These are phyloP conservation scores for Acanthamoeba lenticulata DNA, from an alignment of 208 protist genomes.

Conservation along the genomic window DNA sequence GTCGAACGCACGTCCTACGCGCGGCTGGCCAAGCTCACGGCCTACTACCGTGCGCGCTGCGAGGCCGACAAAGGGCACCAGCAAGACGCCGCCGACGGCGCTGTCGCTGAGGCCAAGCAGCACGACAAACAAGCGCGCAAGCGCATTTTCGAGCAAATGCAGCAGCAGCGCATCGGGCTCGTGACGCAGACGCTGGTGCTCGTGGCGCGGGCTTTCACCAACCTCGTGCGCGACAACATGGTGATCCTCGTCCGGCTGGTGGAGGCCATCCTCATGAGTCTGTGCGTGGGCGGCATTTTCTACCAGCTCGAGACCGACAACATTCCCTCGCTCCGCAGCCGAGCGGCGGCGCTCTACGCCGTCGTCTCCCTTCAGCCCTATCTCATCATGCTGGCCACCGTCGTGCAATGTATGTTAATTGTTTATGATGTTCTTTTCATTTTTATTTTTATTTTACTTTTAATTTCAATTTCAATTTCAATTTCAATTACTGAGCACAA, in stretches of 20 bases:
- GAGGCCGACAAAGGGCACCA: background rate
- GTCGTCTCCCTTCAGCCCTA: background rate
- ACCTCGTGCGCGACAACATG: constrained; percentile 17
- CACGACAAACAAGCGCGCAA: background rate
- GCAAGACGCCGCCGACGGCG: background rate
- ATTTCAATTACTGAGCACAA: too few relatives aligned
- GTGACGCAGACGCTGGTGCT: background rate
- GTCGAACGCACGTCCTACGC: background rate
- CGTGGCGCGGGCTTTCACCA: background rate
- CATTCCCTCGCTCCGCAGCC: background rate
- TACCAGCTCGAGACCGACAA: background rate
- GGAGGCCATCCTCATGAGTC: background rate
- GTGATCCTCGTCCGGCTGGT: background rate
- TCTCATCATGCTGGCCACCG: background rate
- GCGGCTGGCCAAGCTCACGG: background rate
- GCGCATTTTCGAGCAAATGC: background rate
- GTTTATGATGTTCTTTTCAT: too few relatives aligned
- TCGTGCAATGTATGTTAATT: background rate
- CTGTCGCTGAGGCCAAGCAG: background rate
- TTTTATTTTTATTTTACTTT: too few relatives aligned
- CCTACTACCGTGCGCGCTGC: background rate
- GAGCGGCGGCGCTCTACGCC: background rate
- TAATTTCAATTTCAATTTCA: too few relatives aligned
- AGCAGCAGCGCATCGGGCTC: background rate
- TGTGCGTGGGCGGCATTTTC: background rate